Percentiles rank a stretch among this genome's conserved stretches.
Conservation (phyloP, 129 eudicot genomes). For the Sambucus nigra region DNA sequence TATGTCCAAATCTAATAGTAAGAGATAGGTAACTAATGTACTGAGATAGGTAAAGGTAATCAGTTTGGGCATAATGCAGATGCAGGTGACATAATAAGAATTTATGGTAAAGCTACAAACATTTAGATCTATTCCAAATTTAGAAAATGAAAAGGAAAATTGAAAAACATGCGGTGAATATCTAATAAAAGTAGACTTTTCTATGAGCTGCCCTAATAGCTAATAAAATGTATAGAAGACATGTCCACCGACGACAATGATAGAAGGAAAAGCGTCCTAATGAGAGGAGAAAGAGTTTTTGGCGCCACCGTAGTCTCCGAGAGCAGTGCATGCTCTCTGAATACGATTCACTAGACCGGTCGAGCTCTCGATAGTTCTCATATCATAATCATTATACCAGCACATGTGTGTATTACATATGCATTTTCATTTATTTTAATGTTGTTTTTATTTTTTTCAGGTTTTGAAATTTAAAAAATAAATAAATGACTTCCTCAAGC, state of each 20-base stretch:
- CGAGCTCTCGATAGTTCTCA: slow-evolving; percentile 80
- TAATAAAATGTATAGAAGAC: slow-evolving; percentile 14
- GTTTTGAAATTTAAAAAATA: too few relatives aligned
- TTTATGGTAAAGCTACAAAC: too few relatives aligned
- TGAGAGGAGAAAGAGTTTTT: slow-evolving; percentile 60
- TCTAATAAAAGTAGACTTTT: neutral
- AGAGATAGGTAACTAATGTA: neutral
- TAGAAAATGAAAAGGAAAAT: too few relatives aligned
- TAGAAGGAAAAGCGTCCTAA: slow-evolving; percentile 92
- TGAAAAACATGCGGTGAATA: too few relatives aligned
- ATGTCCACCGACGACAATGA: slow-evolving; percentile 95
- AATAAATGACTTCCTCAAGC: too few relatives aligned
- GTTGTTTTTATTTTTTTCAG: too few relatives aligned
- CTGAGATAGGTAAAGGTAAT: neutral
- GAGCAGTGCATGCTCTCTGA: slow-evolving; percentile 78
- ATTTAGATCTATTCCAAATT: neutral
- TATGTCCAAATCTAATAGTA: too few relatives aligned
- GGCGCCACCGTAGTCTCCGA: slow-evolving; percentile 80
- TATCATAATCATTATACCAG: too few relatives aligned
- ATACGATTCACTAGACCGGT: slow-evolving; percentile 78
- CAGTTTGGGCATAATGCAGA: too few relatives aligned
- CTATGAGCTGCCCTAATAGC: neutral
- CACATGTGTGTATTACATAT: too few relatives aligned
- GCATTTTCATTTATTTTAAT: too few relatives aligned
- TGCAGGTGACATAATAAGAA: too few relatives aligned